These are phyloP conservation scores for Aspergillus quadrilineatus DNA, from an alignment of 2,329 filamentous ascomycete species.

Conservation along the genomic window DNA sequence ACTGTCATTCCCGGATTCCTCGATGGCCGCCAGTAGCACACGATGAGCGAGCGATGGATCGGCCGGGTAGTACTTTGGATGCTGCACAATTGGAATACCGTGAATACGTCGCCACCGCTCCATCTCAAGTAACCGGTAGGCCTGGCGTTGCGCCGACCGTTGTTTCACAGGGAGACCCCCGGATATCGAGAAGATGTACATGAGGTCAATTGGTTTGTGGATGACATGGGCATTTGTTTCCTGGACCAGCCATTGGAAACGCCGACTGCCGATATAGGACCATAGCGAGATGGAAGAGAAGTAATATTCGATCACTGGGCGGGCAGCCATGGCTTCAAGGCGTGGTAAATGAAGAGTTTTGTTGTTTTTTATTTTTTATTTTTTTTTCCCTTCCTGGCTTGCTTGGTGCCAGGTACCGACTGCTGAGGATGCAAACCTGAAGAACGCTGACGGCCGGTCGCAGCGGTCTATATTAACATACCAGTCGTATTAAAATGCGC, in stretches of 20 bases:
- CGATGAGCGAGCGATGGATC: constrained; percentile 33
- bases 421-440: no score
- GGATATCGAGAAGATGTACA: constrained; percentile 33
- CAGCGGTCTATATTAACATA: no score
- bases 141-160: constrained; percentile 30
- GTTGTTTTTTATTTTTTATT: no score
- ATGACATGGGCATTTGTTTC: background rate
- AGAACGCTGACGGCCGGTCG: no score
- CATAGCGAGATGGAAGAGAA: constrained; percentile 9
- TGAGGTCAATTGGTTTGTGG: constrained; percentile 29
- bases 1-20: constrained; percentile 6
- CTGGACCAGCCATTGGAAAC: background rate
- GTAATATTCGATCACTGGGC: constrained; percentile 8
- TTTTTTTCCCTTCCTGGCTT: no score
- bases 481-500: no score
- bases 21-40: constrained; percentile 25
- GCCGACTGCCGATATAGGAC: constrained; percentile 9
- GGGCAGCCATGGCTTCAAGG: background rate
- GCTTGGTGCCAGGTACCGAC: no score
- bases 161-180: constrained; percentile 35
- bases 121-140: constrained; percentile 26
- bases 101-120: constrained; percentile 29
- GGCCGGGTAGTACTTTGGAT: constrained; percentile 18
- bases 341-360: no score
- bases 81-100: constrained; percentile 26